Conservation (phyloP, 208 protist genomes). For the Leishmania major region DNA sequence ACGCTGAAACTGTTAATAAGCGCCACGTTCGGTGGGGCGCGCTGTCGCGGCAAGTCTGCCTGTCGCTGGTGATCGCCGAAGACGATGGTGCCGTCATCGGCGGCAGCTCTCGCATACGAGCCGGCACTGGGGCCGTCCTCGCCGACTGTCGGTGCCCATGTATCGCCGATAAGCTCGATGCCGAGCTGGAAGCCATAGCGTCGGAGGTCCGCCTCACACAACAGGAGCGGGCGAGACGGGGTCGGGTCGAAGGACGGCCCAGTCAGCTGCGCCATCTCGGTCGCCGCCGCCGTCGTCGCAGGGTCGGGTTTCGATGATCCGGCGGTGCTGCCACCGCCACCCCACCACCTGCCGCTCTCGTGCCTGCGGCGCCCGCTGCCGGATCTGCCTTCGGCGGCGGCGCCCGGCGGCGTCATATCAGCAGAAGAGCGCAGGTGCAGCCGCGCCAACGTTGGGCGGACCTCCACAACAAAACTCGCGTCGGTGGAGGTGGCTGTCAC, state of each 20-base stretch:
- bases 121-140: conserved; percentile 6
- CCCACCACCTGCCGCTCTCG: conserved; percentile 17
- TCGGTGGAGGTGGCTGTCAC: conserved; percentile 30
- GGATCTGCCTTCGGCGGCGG: not conserved
- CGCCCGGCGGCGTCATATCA: not conserved
- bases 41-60: conserved; percentile 21
- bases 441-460: conserved; percentile 77
- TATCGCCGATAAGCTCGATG: conserved; percentile 82
- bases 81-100: not conserved
- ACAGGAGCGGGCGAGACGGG: conserved; percentile 48
- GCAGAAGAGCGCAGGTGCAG: conserved; percentile 64
- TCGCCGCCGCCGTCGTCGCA: not conserved
- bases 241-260: conserved; percentile 26
- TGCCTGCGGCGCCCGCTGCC: not conserved
- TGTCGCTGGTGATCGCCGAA: not conserved
- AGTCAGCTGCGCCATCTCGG: not conserved
- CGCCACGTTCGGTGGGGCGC: conserved; percentile 58
- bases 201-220: conserved; percentile 74
- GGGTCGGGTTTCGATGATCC: not conserved
- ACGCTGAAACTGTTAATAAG: conserved; percentile 89
- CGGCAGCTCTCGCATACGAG: not conserved
- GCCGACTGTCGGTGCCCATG: conserved; percentile 54
- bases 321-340: not conserved
- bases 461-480: conserved; percentile 62
- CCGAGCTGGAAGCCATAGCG: conserved; percentile 81